phyloP scores from a whole-genome alignment of 257 asterid genomes.

The Prunella vulgaris region DNA sequence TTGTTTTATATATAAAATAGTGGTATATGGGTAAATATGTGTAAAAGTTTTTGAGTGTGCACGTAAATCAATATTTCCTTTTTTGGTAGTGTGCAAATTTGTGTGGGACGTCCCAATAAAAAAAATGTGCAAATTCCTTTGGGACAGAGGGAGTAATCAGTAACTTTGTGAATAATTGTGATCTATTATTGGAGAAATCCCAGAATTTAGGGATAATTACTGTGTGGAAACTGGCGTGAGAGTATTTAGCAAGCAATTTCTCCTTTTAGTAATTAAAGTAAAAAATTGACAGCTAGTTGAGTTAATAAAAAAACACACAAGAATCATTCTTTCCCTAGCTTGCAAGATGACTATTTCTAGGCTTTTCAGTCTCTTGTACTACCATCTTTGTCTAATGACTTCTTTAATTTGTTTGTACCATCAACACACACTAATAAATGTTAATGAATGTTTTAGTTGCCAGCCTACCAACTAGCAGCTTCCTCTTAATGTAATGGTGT shows the following conservation, averaged over 20 bases:
- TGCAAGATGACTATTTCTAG: slow-evolving; percentile 40
- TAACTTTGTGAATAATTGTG: no score
- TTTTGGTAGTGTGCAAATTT: no score
- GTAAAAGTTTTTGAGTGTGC: no score
- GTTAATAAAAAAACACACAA: not conserved
- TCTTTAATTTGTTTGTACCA: not conserved
- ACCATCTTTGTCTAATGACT: not conserved
- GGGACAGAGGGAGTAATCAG: no score
- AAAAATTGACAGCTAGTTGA: slow-evolving; percentile 14
- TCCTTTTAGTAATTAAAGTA: slow-evolving; percentile 21
- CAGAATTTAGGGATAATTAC: not conserved
- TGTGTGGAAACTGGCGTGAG: not conserved
- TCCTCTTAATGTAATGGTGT: not conserved
- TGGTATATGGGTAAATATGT: no score
- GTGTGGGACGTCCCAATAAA: no score
- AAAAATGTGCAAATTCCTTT: no score
- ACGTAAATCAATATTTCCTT: no score
- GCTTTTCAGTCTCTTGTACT: slow-evolving; percentile 13
- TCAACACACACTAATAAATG: not conserved
- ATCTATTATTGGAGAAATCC: no score
- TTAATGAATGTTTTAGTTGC: slow-evolving; percentile 1
- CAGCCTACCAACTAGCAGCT: slow-evolving; percentile 10
- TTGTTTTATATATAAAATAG: no score
- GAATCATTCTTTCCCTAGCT: slow-evolving; percentile 60
- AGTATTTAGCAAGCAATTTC: slow-evolving; percentile 21